These are phyloP conservation scores for Tolypocladium inflatum DNA, from an alignment of 2,329 filamentous ascomycete species.

Conservation along the genomic window DNA sequence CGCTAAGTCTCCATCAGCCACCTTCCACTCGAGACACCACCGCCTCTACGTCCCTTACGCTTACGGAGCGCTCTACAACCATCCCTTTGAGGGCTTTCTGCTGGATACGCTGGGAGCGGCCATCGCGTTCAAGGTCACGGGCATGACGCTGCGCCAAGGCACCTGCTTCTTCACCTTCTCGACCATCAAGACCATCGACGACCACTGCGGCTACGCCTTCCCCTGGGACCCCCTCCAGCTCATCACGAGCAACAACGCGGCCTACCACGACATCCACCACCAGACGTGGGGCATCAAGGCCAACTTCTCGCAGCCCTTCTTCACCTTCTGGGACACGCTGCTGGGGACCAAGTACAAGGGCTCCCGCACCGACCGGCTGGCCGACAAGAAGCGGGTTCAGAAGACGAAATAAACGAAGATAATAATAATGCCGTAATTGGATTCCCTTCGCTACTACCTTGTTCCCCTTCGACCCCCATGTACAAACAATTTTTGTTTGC, in stretches of 20 bases:
- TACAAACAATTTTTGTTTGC: neutral
- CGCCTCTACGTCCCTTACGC: slow-evolving; percentile 96
- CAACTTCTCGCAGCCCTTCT: slow-evolving; percentile 85
- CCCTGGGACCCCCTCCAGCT: slow-evolving; percentile 92
- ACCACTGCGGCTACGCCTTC: slow-evolving; percentile 93
- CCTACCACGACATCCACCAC: slow-evolving; percentile 96
- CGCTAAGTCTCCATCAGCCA: slow-evolving; percentile 49
- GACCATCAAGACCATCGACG: slow-evolving; percentile 93
- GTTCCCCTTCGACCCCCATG: too few species aligned
- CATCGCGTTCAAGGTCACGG: slow-evolving; percentile 69
- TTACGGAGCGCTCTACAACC: slow-evolving; percentile 94
- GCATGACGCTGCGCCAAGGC: slow-evolving; percentile 77
- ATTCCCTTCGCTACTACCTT: neutral
- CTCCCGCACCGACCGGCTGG: slow-evolving; percentile 33
- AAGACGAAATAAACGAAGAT: slow-evolving; percentile 11
- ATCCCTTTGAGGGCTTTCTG: slow-evolving; percentile 87
- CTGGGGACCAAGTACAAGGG: slow-evolving; percentile 78
- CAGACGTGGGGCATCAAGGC: slow-evolving; percentile 99
- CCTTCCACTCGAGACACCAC: slow-evolving; percentile 92
- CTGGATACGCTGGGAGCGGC: slow-evolving; percentile 85
- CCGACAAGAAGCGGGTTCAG: slow-evolving; percentile 24
- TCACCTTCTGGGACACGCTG: slow-evolving; percentile 87
- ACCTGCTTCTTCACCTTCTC: slow-evolving; percentile 85
- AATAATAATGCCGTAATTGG: neutral
- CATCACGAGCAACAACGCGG: slow-evolving; percentile 88